A percentile compares a stretch with the other conserved stretches of the same genome.
phyloP scores from a whole-genome alignment of 2,329 filamentous ascomycete species.

The Penicillium sp. region DNA sequence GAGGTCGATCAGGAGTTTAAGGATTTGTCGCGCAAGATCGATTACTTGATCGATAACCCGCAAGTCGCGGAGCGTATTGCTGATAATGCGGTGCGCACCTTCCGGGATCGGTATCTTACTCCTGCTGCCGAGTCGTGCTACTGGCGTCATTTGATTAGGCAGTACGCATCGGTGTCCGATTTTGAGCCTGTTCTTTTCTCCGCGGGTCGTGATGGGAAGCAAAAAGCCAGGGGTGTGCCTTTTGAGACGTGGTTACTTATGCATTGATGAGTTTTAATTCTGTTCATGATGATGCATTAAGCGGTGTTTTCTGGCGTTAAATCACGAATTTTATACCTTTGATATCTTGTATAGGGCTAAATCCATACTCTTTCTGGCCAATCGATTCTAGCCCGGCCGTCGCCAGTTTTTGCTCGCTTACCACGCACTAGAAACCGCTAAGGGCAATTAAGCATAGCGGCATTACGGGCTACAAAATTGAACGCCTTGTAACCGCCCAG shows the following conservation, averaged over 20 bases:
- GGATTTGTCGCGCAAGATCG: conserved; percentile 50
- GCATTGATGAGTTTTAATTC: conserved; percentile 11
- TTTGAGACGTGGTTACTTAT: conserved; percentile 44
- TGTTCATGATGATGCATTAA: conserved; percentile 1
- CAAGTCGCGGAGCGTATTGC: conserved; percentile 51
- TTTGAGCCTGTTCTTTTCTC: conserved; percentile 41
- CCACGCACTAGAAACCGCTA: too few relatives aligned
- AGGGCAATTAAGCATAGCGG: too few relatives aligned
- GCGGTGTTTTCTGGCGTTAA: conserved; percentile 8
- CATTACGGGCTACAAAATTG: too few relatives aligned
- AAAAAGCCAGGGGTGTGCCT: conserved; percentile 33
- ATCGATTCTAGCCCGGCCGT: too few relatives aligned
- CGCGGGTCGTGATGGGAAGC: conserved; percentile 28
- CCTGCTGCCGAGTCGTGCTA: conserved; percentile 57
- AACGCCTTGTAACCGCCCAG: too few relatives aligned
- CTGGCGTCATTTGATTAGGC: conserved; percentile 50
- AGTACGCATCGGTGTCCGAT: conserved; percentile 39
- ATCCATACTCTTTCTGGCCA: too few relatives aligned
- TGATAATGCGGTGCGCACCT: conserved; percentile 47
- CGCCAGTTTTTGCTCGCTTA: too few relatives aligned
- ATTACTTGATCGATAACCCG: conserved; percentile 45
- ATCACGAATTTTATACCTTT: neutral
- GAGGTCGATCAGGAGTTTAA: conserved; percentile 55
- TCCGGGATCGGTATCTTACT: conserved; percentile 55
- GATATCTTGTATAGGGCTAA: neutral